Conservation (phyloP, 2,329 filamentous ascomycete genomes). For the Dactylonectria estremocensis region DNA sequence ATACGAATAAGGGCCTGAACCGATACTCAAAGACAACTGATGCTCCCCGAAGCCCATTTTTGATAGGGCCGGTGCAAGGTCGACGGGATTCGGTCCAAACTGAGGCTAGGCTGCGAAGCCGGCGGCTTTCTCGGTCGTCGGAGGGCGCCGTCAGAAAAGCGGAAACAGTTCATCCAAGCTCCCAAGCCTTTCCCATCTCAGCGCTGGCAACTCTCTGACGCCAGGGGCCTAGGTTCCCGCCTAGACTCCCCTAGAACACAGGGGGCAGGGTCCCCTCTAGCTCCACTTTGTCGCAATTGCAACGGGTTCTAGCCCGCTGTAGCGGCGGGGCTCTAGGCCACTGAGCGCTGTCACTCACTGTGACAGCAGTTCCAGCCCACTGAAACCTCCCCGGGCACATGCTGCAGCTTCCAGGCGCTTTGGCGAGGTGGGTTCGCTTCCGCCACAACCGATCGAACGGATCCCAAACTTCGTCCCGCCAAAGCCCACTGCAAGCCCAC, state of each 20-base stretch:
- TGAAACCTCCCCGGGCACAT: not conserved
- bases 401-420: constrained; percentile 10
- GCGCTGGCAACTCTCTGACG: constrained; percentile 1
- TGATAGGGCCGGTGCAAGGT: not conserved
- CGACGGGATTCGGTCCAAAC: constrained; percentile 19
- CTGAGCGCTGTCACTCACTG: not conserved
- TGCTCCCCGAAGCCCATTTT: not conserved
- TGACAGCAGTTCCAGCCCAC: not conserved
- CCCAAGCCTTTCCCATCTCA: not conserved
- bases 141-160: constrained; percentile 42
- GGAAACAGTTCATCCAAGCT: constrained; percentile 28
- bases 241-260: too few relatives aligned
- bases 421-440: constrained; percentile 30
- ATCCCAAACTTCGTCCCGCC: constrained; percentile 28
- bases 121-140: constrained; percentile 35
- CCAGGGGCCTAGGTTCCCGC: too few relatives aligned
- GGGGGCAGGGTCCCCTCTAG: too few relatives aligned
- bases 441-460: constrained; percentile 43
- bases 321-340: not conserved
- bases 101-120: constrained; percentile 32
- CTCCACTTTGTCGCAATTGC: too few relatives aligned
- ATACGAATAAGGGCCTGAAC: too few relatives aligned
- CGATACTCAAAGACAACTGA: not conserved
- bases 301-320: too few relatives aligned
- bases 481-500: constrained; percentile 7